Base-by-base conservation (phyloP, 2,329 filamentous ascomycete species). In the Diaporthe capsici region DNA sequence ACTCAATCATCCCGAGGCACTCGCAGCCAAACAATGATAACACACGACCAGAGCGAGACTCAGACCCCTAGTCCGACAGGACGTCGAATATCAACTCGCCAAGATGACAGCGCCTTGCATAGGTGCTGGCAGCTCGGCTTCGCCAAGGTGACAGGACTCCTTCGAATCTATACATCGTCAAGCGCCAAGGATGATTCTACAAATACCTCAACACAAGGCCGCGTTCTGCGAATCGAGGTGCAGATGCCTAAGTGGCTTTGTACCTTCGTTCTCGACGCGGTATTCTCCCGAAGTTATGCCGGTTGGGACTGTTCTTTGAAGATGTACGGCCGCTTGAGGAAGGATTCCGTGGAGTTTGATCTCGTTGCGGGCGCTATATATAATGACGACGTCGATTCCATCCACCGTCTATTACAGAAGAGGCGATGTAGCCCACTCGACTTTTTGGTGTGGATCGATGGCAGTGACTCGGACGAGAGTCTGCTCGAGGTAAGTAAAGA, bases 251-350 rank as follows among this genome's bases (percentile, higher is more conserved):
- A 5, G 4, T 65, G 60, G 60, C 39, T 65, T 20, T 31, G 39
- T 65, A 15, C 15, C 8, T 47, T 25, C 1, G 17, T 34, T 3
- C 20, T 47, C 0, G 60, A 65, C 22, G 25, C 25, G 17, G 17
- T 12, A 0, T 22, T 65, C 17, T 65, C 60, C 8, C 8, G 25
- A 34, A 65, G 60, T 34, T 49, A 65, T 13, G 42, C 42, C 28
- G 60, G 60, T 10, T 65, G 60, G 60, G 15, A n/a, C 1, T 65
- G 42, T 22, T 31, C 60, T 4, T 37, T 65, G 10, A 65, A 13
- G 0, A 4, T 65, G 4, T 47, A 31, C 25, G 42, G 39, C 8
- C 0, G 34, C 1, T 2, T 49, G 2, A 0, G 4, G 3, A 0
- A 0, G 2, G 25, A 1, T 2, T 47, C 39, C 3, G 42, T 22